phyloP scores from a whole-genome alignment of 2,329 filamentous ascomycete genomes.

The Alternaria hordeiaustralica region DNA sequence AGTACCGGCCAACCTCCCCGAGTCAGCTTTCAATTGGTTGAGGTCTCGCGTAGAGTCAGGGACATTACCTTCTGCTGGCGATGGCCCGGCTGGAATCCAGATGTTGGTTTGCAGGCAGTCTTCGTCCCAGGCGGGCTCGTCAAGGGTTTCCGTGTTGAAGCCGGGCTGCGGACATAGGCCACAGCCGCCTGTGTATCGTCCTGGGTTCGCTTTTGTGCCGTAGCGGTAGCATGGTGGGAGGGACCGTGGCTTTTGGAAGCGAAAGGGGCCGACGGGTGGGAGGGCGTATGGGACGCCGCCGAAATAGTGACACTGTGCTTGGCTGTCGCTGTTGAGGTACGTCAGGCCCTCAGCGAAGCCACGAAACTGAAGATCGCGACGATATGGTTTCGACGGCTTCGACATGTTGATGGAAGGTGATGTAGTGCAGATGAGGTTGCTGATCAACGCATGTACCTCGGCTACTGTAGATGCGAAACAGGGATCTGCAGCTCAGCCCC shows the following conservation, averaged over 20 bases:
- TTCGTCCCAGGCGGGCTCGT: conserved; percentile 53
- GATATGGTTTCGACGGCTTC: conserved; percentile 36
- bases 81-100: conserved; percentile 59
- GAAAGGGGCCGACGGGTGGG: conserved; percentile 55
- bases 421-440: background rate
- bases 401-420: conserved; percentile 16
- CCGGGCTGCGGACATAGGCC: conserved; percentile 60
- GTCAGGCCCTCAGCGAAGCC: conserved; percentile 60
- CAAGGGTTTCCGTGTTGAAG: conserved; percentile 14
- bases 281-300: conserved; percentile 64
- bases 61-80: conserved; percentile 46
- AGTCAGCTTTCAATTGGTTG: conserved; percentile 5
- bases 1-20: conserved; percentile 62
- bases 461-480: background rate
- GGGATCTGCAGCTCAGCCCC: background rate
- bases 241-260: conserved; percentile 58
- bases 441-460: conserved; percentile 4
- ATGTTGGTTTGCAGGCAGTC: conserved; percentile 65
- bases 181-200: conserved; percentile 50
- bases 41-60: background rate
- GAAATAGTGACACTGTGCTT: conserved; percentile 58
- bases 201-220: conserved; percentile 57
- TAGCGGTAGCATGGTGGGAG: conserved; percentile 59
- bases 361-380: conserved; percentile 49
- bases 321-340: conserved; percentile 43